phyloP scores from a whole-genome alignment of 1,284 basidiomycete genomes.

The Heterobasidion irregulare region DNA sequence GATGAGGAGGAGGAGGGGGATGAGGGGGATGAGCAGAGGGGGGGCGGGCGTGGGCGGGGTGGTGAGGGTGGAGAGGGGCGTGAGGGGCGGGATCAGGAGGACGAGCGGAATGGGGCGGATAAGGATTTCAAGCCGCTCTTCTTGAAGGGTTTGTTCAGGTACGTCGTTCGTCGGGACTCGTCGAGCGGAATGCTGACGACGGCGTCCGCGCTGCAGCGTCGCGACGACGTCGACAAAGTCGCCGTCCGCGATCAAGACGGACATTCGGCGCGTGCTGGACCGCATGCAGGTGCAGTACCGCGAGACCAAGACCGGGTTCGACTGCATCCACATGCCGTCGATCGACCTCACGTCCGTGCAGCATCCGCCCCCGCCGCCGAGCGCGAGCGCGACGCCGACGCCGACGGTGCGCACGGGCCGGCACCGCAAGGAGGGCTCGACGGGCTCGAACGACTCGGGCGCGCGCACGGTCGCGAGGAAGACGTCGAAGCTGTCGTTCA shows the following conservation, averaged over 20 bases:
- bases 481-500: conserved; percentile 69
- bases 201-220: conserved; percentile 49
- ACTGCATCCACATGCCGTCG: conserved; percentile 91
- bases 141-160: conserved; percentile 86
- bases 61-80: conserved; percentile 16
- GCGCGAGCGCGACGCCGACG: conserved; percentile 9
- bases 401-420: conserved; percentile 19
- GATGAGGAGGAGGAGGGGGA: conserved; percentile 34
- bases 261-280: conserved; percentile 83
- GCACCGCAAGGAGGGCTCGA: conserved; percentile 42
- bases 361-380: conserved; percentile 18
- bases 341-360: conserved; percentile 79
- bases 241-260: conserved; percentile 72
- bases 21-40: conserved; percentile 22
- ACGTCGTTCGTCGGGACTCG: conserved; percentile 16
- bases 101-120: conserved; percentile 38
- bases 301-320: conserved; percentile 87
- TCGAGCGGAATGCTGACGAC: background rate
- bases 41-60: conserved; percentile 8
- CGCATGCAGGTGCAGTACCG: conserved; percentile 93
- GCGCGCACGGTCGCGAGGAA: conserved; percentile 58
- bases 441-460: conserved; percentile 39
- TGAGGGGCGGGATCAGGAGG: conserved; percentile 20
- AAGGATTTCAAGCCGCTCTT: conserved; percentile 84
- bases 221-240: conserved; percentile 93